Evolutionary conservation across 257 asterid species (phyloP).

Genomic region (Coffea eugenioides): DNA sequence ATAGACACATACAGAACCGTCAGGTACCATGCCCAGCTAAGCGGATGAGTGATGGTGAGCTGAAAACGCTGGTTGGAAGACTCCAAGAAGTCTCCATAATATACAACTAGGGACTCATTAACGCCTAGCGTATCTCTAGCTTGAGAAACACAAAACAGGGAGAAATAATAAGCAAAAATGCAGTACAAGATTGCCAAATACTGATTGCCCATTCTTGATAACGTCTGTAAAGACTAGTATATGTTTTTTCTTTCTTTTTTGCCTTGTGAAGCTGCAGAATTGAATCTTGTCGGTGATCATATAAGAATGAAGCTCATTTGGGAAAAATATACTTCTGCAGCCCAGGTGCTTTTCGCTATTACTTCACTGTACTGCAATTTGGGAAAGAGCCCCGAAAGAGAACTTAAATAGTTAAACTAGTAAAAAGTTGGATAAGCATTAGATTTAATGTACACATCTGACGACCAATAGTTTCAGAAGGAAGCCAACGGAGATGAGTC

Average conservation of each 20-base stretch:
- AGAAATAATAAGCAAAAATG: neutral
- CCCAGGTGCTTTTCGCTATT: too few species aligned
- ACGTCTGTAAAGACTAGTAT: neutral
- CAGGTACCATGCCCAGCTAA: neutral
- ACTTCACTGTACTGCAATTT: too few species aligned
- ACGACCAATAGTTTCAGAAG: too few species aligned
- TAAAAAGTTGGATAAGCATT: too few species aligned
- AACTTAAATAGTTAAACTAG: too few species aligned
- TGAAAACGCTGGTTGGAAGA: constrained; percentile 1
- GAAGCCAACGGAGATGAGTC: too few species aligned
- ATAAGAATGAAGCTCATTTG: too few species aligned
- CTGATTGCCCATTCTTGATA: neutral
- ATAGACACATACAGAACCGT: neutral
- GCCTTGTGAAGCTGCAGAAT: neutral
- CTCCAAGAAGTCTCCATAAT: neutral
- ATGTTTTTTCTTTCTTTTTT: too few species aligned
- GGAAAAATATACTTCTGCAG: too few species aligned
- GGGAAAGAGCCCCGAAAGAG: too few species aligned
- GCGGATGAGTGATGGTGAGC: neutral
- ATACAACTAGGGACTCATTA: neutral
- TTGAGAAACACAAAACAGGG: neutral
- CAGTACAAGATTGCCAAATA: neutral
- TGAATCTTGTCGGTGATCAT: too few species aligned
- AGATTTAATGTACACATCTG: too few species aligned
- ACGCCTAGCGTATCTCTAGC: neutral